Evolutionary conservation across 352 stramenopile species (phyloP).

Genomic region (Pythium rhizo-oryzae): DNA sequence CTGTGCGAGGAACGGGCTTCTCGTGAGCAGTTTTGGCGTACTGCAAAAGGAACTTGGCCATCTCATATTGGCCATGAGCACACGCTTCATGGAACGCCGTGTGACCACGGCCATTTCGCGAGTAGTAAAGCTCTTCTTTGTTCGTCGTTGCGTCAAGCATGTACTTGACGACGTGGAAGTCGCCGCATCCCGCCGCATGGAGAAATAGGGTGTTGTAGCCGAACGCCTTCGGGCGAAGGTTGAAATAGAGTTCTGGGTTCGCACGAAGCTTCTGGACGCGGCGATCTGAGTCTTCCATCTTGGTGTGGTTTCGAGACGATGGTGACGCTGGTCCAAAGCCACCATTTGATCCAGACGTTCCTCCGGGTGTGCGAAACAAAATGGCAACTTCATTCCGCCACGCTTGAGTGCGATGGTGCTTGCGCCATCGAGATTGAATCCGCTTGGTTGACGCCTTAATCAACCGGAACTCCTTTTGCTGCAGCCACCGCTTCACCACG

Average conservation of each 20-base stretch:
- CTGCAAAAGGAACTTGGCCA: constrained; percentile 68
- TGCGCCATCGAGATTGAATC: constrained; percentile 51
- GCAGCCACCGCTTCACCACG: constrained; percentile 55
- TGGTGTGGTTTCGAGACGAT: constrained; percentile 51
- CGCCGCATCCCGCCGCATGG: constrained; percentile 56
- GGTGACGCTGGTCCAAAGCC: constrained; percentile 1
- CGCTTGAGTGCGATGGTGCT: constrained; percentile 35
- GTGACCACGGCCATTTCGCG: constrained; percentile 56
- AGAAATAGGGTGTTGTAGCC: constrained; percentile 79
- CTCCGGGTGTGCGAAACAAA: constrained; percentile 42
- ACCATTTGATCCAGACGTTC: background rate
- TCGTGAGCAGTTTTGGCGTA: constrained; percentile 26
- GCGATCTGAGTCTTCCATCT: constrained; percentile 73
- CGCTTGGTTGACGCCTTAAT: constrained; percentile 30
- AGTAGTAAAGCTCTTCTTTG: constrained; percentile 38
- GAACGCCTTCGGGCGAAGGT: constrained; percentile 49
- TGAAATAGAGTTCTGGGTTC: constrained; percentile 51
- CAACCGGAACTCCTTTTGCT: constrained; percentile 46
- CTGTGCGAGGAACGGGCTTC: background rate
- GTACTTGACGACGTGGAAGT: constrained; percentile 81
- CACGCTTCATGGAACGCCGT: constrained; percentile 81
- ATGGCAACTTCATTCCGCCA: constrained; percentile 55
- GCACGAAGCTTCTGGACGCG: constrained; percentile 56
- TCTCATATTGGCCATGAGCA: constrained; percentile 63
- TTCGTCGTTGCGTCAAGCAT: constrained; percentile 47